Evolutionary conservation across 2,329 filamentous ascomycete species (phyloP).

Genomic region (Fulvia fulva): DNA sequence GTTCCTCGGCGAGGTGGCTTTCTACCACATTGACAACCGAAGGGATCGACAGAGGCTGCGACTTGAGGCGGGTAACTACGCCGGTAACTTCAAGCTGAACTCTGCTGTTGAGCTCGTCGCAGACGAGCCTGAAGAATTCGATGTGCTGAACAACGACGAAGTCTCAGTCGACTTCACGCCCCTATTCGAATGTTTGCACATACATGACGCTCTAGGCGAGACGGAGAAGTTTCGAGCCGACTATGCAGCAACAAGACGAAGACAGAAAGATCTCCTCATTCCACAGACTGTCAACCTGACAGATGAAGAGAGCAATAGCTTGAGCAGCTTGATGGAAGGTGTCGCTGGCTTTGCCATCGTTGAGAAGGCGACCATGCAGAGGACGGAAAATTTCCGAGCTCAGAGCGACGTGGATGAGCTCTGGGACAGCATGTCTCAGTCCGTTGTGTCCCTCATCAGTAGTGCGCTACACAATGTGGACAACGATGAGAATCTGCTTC

Average conservation of each 20-base stretch:
- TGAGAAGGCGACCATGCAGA: slow-evolving; percentile 87
- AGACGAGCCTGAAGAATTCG: slow-evolving; percentile 92
- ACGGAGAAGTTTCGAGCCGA: slow-evolving; percentile 86
- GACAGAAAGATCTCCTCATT: slow-evolving; percentile 86
- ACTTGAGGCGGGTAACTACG: slow-evolving; percentile 67
- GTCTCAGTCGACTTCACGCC: slow-evolving; percentile 92
- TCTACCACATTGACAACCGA: slow-evolving; percentile 90
- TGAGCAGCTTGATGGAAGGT: slow-evolving; percentile 89
- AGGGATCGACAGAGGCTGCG: slow-evolving; percentile 79
- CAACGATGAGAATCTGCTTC: slow-evolving; percentile 85
- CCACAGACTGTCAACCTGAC: slow-evolving; percentile 71
- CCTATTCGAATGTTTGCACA: slow-evolving; percentile 90
- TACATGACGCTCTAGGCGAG: slow-evolving; percentile 89
- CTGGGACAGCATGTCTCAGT: slow-evolving; percentile 97
- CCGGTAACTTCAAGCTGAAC: slow-evolving; percentile 84
- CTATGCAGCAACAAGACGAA: slow-evolving; percentile 84
- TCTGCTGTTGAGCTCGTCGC: slow-evolving; percentile 93
- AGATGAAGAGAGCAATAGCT: slow-evolving; percentile 75
- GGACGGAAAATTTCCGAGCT: slow-evolving; percentile 76
- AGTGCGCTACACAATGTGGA: slow-evolving; percentile 74
- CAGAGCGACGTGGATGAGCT: slow-evolving; percentile 91
- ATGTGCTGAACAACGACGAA: slow-evolving; percentile 92
- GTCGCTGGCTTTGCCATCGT: slow-evolving; percentile 97
- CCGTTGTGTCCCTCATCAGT: slow-evolving; percentile 75
- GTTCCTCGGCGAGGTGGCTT: slow-evolving; percentile 90